Base-by-base conservation (phyloP, 768 basidiomycete species). In the Boletus subcaerulescens region DNA sequence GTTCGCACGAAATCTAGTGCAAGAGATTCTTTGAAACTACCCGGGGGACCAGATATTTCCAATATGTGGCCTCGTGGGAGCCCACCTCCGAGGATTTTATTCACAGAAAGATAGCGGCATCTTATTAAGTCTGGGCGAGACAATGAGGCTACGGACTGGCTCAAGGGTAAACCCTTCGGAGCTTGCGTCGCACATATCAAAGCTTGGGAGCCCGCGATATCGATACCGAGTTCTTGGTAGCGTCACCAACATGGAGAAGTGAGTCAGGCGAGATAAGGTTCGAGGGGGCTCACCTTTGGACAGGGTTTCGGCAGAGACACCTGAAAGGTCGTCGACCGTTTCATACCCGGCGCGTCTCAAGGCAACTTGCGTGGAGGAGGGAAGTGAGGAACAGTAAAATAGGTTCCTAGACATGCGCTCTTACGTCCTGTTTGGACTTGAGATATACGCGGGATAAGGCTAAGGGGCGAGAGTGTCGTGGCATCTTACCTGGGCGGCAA, bases 1-100 rank as follows among this genome's bases (percentile, higher is more conserved):
- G 70, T 75, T 33, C 70, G 65, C 14, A 78, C 76, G 43, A 88
- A 76, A 48, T 77, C 75, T 14, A 78, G 68, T 10, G 80, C 80
- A 9, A 89, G 58, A 13, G 61, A 64, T 54, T 86, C 85, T 59
- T 88, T 91, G 11, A 81, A 79, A 38, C 80, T 78, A 45, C 89
- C 89, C 1, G 89, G 89, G 43, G 87, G 86, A 0, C 89, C 89
- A 31, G 87, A 87, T 60, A 91, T 73, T 71, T 91, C 89, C 18
- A 91, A 74, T 57, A 89, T 75, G 58, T 80, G 76, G 9, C 86
- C 85, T 53, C 75, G 76, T 50, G 73, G 70, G 43, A 91, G 68
- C 15, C 89, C 89, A 43, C 86, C 86, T 32, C 74, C 78, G 6
- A 91, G 76, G 3, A 90, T 65, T 17, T 71, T 71, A 60, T 91